Evolutionary conservation across 306 rosid genomes (phyloP), one percentile per base, ranked within the genome.

Genomic region (Acacia crassicarpa): DNA sequence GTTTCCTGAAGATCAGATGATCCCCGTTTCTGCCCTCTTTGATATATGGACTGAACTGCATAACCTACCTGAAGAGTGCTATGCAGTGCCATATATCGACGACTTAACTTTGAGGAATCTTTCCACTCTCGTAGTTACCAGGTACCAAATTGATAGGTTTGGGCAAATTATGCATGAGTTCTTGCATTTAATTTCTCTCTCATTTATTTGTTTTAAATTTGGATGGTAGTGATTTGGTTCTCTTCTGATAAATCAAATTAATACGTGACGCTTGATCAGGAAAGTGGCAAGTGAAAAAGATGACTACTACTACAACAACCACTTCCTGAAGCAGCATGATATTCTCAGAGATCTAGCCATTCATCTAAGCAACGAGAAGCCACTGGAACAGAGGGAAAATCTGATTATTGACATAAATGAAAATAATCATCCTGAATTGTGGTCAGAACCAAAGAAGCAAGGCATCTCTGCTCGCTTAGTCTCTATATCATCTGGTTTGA

Each of bases 401-500:
- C 53, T 87, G 73, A 74, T 82, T 76, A 51, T 87, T 6, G 77
- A 85, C n/a, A 46, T 80, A 0, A 22, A 4, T 10, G 80, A 71
- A 81, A 79, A 78, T 27, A 76, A 74, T 20, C 67, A 67, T 80
- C 68, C 94, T 14, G 84, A 41, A 30, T 73, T 85, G 88, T 87
- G 92, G 87, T 85, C 78, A 13, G 53, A 7, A 4, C 74, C 8
- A 11, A 85, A 75, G 41, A 20, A 74, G 61, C 83, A 63, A 69
- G 22, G 69, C 10, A 4, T 62, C 51, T 78, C 38, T 38, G 90
- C 88, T 14, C 78, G 82, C 48, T 32, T 68, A 65, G 14, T 94
- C 45, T 92, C 94, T 27, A 87, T 92, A 80, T 88, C 95, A 73
- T 89, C 97, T 16, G 94, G 98, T 94, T 70, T 23, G 61, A 25